Percentiles rank a stretch among this genome's conserved stretches.
Conservation (phyloP, 371 early-diverging fungal genomes). For the Rhizopus delemar region DNA sequence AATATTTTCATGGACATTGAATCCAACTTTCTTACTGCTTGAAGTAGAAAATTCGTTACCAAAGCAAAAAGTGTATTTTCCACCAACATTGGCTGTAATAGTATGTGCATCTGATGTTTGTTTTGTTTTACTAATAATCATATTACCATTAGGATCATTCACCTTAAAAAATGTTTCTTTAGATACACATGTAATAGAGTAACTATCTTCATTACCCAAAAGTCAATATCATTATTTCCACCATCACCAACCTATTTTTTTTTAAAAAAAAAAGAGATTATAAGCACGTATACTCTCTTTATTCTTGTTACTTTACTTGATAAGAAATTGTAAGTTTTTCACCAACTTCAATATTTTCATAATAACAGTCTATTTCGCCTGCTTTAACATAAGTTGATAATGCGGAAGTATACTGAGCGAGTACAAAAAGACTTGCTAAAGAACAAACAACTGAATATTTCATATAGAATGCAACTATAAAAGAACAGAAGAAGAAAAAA, state of each 20-base stretch:
- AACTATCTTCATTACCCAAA: slow-evolving; percentile 53
- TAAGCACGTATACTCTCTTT: neutral
- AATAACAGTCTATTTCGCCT: slow-evolving; percentile 54
- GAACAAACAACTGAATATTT: neutral
- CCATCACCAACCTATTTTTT: slow-evolving; percentile 63
- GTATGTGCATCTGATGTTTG: slow-evolving; percentile 56
- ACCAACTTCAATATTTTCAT: slow-evolving; percentile 57
- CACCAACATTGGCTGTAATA: slow-evolving; percentile 55
- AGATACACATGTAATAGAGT: neutral
- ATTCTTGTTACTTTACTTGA: slow-evolving; percentile 45
- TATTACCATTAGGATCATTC: slow-evolving; percentile 44
- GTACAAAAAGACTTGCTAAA: slow-evolving; percentile 11
- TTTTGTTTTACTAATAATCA: slow-evolving; percentile 51
- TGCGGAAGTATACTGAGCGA: slow-evolving; percentile 9
- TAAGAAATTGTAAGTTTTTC: slow-evolving; percentile 69
- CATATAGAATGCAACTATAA: neutral
- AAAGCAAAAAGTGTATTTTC: slow-evolving; percentile 78
- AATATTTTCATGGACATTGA: slow-evolving; percentile 52
- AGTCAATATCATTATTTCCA: slow-evolving; percentile 72
- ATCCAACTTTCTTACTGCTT: slow-evolving; percentile 54
- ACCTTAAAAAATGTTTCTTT: slow-evolving; percentile 14
- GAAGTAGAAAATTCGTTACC: slow-evolving; percentile 61
- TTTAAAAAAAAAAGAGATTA: neutral
- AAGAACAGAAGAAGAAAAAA: neutral
- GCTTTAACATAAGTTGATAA: slow-evolving; percentile 15